Evolutionary conservation across 2,329 filamentous ascomycete species (phyloP).

Genomic region (Talaromyces sp.): DNA sequence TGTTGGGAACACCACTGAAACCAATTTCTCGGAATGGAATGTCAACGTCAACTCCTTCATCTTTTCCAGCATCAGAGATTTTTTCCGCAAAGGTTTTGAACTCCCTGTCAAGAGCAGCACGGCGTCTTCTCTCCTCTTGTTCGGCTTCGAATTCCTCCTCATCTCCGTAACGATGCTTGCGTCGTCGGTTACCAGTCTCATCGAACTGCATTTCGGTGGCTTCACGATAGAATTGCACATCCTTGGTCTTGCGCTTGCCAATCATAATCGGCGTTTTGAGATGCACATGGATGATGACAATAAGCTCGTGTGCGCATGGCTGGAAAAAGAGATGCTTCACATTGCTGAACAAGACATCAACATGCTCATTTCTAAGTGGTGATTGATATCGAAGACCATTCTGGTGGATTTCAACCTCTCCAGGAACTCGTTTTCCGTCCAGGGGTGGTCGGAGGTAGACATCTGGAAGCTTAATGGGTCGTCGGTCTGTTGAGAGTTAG

Average conservation of each 20-base stretch:
- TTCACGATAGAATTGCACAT: slow-evolving; percentile 96
- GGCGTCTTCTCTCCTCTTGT: slow-evolving; percentile 87
- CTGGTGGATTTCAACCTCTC: slow-evolving; percentile 95
- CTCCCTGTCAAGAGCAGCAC: slow-evolving; percentile 87
- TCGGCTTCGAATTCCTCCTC: slow-evolving; percentile 99
- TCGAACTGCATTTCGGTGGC: slow-evolving; percentile 98
- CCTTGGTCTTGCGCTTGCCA: slow-evolving; percentile 98
- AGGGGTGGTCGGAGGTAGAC: slow-evolving; percentile 93
- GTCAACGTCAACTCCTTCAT: slow-evolving; percentile 86
- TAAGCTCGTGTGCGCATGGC: slow-evolving; percentile 89
- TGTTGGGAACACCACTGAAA: slow-evolving; percentile 93
- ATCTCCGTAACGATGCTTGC: slow-evolving; percentile 94
- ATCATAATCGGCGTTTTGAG: slow-evolving; percentile 97
- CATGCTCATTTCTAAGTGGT: slow-evolving; percentile 71
- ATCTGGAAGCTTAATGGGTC: slow-evolving; percentile 83
- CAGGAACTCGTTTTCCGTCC: slow-evolving; percentile 94
- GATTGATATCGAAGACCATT: slow-evolving; percentile 96
- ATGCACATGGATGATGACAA: slow-evolving; percentile 97
- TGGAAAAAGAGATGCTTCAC: slow-evolving; percentile 99
- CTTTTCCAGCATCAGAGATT: slow-evolving; percentile 90
- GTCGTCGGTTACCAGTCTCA: slow-evolving; percentile 95
- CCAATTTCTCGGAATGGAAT: slow-evolving; percentile 95
- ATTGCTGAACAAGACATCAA: slow-evolving; percentile 96
- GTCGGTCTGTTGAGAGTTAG: slow-evolving; percentile 65
- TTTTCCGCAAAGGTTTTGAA: slow-evolving; percentile 97